Conservation (phyloP, 805 yeast species). For the Starmerella apicola region DNA sequence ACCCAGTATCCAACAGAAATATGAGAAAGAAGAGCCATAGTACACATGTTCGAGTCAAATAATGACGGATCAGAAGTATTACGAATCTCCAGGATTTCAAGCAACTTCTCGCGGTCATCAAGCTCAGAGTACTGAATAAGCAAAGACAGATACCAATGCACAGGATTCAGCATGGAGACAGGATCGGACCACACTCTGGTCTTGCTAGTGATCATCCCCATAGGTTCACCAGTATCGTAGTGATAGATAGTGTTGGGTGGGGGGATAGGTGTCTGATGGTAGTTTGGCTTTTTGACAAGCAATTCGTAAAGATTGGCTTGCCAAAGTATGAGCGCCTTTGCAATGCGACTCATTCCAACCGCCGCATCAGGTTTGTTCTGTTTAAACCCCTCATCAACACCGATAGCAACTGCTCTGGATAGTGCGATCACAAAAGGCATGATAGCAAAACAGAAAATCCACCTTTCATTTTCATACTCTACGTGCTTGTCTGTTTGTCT, state of each 20-base stretch:
- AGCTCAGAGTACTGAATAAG: conserved; percentile 41
- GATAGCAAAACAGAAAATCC: conserved; percentile 58
- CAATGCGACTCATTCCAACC: not conserved
- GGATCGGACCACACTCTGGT: conserved; percentile 36
- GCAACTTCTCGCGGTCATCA: conserved; percentile 18
- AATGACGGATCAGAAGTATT: conserved; percentile 25
- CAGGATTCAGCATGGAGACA: conserved; percentile 67
- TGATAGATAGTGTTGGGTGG: not conserved
- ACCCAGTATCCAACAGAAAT: conserved; percentile 89
- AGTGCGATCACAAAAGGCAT: conserved; percentile 52
- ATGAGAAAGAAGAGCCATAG: conserved; percentile 67
- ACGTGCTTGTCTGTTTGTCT: conserved; percentile 74
- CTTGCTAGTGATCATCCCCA: conserved; percentile 24
- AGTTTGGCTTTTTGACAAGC: not conserved
- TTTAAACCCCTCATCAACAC: conserved; percentile 15
- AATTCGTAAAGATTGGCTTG: not conserved
- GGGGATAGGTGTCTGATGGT: not conserved
- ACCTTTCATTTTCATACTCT: conserved; percentile 81
- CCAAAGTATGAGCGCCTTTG: conserved; percentile 4
- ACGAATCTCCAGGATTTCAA: conserved; percentile 14
- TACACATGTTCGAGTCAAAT: conserved; percentile 66
- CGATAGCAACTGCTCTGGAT: conserved; percentile 27
- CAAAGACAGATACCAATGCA: conserved; percentile 64
- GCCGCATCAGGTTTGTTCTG: not conserved
- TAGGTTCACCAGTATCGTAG: not conserved